Evolutionary conservation across 768 basidiomycete genomes (phyloP).

Genomic region (Cystofilobasidium ferigula): DNA sequence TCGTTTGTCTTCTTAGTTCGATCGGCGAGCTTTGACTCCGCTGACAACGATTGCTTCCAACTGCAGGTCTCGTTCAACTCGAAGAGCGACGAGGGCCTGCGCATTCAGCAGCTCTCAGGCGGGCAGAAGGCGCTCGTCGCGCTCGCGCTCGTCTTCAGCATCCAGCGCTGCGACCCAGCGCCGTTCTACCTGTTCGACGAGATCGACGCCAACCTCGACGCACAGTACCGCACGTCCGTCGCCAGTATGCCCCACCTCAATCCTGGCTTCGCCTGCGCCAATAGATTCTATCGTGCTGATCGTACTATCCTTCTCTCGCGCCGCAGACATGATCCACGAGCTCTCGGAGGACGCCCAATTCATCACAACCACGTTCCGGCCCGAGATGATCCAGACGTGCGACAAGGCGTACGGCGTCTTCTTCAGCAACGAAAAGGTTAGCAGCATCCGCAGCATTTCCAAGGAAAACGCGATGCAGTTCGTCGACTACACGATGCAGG

Average conservation of each 20-base stretch:
- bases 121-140: slow-evolving; percentile 97
- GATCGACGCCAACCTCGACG: slow-evolving; percentile 97
- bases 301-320: background rate
- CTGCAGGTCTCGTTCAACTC: slow-evolving; percentile 93
- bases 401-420: slow-evolving; percentile 96
- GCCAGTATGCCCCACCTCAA: no score
- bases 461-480: slow-evolving; percentile 87
- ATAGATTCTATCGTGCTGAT: background rate
- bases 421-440: slow-evolving; percentile 92
- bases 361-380: slow-evolving; percentile 95
- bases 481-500: slow-evolving; percentile 48
- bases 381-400: slow-evolving; percentile 89
- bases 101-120: slow-evolving; percentile 92
- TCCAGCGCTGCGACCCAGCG: slow-evolving; percentile 97
- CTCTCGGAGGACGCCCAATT: slow-evolving; percentile 81
- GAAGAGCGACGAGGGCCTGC: slow-evolving; percentile 88
- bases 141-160: slow-evolving; percentile 87
- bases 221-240: slow-evolving; percentile 93
- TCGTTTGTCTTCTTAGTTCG: slow-evolving; percentile 11
- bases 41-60: background rate
- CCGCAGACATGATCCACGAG: slow-evolving; percentile 80
- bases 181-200: slow-evolving; percentile 99
- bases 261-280: background rate
- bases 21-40: background rate
- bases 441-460: slow-evolving; percentile 73